These are phyloP conservation scores for Alectoria sarmentosa DNA, from an alignment of 495 filamentous ascomycete species.

Conservation along the genomic window DNA sequence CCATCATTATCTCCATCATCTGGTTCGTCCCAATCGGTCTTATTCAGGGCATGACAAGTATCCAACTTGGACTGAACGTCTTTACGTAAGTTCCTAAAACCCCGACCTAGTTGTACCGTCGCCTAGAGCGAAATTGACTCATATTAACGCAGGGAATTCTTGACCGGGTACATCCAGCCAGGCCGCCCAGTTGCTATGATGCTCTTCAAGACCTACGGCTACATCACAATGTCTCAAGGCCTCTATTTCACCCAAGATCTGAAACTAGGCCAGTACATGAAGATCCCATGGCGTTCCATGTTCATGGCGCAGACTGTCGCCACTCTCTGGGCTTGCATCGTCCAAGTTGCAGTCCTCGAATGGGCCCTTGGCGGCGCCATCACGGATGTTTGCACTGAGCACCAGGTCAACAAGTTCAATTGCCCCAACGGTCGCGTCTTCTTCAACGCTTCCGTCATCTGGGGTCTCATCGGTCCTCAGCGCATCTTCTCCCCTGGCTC, in stretches of 20 bases:
- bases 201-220: conserved; percentile 54
- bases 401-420: conserved; percentile 48
- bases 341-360: conserved; percentile 54
- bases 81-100: conserved; percentile 33
- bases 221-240: conserved; percentile 51
- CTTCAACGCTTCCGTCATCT: conserved; percentile 51
- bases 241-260: conserved; percentile 46
- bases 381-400: conserved; percentile 40
- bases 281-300: conserved; percentile 53
- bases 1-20: conserved; percentile 41
- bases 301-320: conserved; percentile 52
- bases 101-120: neutral
- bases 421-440: conserved; percentile 57
- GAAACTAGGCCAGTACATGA: conserved; percentile 60
- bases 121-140: neutral
- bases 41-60: conserved; percentile 48
- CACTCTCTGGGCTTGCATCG: conserved; percentile 49
- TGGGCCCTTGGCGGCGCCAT: conserved; percentile 52
- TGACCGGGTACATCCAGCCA: conserved; percentile 57
- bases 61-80: conserved; percentile 49
- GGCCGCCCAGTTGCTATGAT: conserved; percentile 57
- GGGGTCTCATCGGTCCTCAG: conserved; percentile 46
- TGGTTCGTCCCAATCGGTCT: conserved; percentile 50
- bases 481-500: conserved; percentile 47
- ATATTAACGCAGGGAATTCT: conserved; percentile 38